Conservation (phyloP, 129 eudicot species). For the Cynara cardunculus region DNA sequence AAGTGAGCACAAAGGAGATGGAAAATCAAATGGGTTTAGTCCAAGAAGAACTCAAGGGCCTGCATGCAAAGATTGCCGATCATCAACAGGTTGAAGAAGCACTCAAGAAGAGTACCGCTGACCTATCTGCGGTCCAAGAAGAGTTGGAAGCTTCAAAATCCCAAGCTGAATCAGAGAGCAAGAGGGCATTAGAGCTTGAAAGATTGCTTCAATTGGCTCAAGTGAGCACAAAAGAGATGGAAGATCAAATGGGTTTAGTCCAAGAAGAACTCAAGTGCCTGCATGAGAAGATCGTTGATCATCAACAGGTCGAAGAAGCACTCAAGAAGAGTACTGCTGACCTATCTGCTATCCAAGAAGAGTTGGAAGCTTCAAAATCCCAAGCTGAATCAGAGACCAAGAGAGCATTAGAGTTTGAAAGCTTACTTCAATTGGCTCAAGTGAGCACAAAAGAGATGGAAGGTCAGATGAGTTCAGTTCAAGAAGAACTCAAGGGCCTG, state of each 20-base stretch:
- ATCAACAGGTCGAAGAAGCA: constrained; percentile 66
- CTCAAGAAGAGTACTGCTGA: constrained; percentile 45
- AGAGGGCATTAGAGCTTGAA: constrained; percentile 52
- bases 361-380: constrained; percentile 50
- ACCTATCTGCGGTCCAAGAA: constrained; percentile 48
- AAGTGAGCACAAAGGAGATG: constrained; percentile 62
- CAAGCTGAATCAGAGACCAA: constrained; percentile 56
- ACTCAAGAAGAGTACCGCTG: constrained; percentile 45
- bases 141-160: constrained; percentile 58
- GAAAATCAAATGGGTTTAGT: constrained; percentile 65
- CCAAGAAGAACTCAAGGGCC: constrained; percentile 63
- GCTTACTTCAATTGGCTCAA: constrained; percentile 49
- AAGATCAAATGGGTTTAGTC: constrained; percentile 42
- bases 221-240: constrained; percentile 44
- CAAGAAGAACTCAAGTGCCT: constrained; percentile 50
- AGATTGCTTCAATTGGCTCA: constrained; percentile 49
- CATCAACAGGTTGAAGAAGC: constrained; percentile 71
- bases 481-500: constrained; percentile 50
- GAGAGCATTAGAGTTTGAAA: constrained; percentile 52
- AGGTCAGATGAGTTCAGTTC: constrained; percentile 40
- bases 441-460: constrained; percentile 50
- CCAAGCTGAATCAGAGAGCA: constrained; percentile 52
- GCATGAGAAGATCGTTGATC: constrained; percentile 52
- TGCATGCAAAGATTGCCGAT: constrained; percentile 54
- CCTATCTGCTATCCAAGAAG: constrained; percentile 42